Percentiles rank a stretch among this genome's conserved stretches.
phyloP scores from a whole-genome alignment of 2,329 filamentous ascomycete species.

The Aspergillus sp. region DNA sequence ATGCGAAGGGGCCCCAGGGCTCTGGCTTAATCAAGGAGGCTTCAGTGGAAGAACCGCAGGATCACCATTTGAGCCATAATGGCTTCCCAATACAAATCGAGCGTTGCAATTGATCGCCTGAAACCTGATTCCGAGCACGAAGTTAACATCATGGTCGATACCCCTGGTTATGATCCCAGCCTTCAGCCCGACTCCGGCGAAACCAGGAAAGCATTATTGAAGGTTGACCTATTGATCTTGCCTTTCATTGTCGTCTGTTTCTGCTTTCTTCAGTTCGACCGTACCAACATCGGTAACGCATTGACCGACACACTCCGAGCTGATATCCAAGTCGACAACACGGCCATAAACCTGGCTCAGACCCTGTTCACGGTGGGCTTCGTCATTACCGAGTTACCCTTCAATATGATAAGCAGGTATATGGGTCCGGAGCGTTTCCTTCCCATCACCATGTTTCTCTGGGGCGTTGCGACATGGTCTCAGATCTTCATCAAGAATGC shows the following conservation, averaged over 20 bases:
- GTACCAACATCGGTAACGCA: conserved; percentile 24
- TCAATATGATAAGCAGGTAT: conserved; percentile 26
- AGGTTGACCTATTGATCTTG: conserved; percentile 13
- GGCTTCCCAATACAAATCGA: background rate
- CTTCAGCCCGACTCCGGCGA: background rate
- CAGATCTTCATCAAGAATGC: conserved; percentile 23
- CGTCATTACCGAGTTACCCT: conserved; percentile 28
- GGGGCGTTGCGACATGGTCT: conserved; percentile 19
- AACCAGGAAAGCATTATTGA: background rate
- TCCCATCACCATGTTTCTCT: conserved; percentile 24
- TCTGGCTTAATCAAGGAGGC: no score
- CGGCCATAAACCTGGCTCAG: conserved; percentile 23
- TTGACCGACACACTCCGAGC: conserved; percentile 15
- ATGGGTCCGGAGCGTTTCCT: conserved; percentile 26
- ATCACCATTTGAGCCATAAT: background rate
- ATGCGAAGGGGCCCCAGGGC: background rate
- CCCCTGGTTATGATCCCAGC: background rate
- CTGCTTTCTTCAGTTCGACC: conserved; percentile 25
- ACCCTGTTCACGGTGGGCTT: conserved; percentile 27
- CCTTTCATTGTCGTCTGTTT: conserved; percentile 18
- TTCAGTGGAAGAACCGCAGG: background rate
- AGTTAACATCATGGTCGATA: background rate
- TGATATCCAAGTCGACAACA: conserved; percentile 21
- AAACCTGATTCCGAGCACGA: background rate
- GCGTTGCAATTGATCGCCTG: background rate